Evolutionary conservation across 345 rosid species (phyloP).

Genomic region (Hibiscus syriacus): DNA sequence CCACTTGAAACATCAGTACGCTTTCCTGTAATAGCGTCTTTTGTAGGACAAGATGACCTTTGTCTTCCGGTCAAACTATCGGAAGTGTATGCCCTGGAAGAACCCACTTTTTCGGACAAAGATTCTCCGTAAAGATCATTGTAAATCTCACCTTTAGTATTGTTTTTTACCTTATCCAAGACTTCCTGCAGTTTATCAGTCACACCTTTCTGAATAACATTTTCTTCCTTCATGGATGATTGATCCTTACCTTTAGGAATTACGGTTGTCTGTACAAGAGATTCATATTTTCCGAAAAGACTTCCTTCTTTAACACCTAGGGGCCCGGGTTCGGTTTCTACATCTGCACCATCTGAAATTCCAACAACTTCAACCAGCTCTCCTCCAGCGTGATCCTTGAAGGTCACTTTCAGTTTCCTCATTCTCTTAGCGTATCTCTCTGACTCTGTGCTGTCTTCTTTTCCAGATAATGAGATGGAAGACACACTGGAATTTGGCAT

Average conservation of each 20-base stretch:
- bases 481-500: slow-evolving; percentile 6
- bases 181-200: no score
- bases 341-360: no score
- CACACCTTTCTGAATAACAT: no score
- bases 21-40: slow-evolving; percentile 27
- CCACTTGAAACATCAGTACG: slow-evolving; percentile 13
- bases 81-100: slow-evolving; percentile 67
- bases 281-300: slow-evolving; percentile 84
- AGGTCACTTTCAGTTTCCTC: no score
- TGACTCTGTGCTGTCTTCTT: slow-evolving; percentile 17
- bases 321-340: slow-evolving; percentile 95
- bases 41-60: slow-evolving; percentile 14
- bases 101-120: slow-evolving; percentile 74
- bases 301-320: slow-evolving; percentile 91
- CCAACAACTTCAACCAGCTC: no score
- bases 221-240: no score
- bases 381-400: no score
- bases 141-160: slow-evolving; percentile 49
- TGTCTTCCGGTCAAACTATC: slow-evolving; percentile 16
- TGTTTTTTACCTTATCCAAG: slow-evolving; percentile 50
- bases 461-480: not conserved
- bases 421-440: no score
- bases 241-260: no score
- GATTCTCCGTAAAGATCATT: slow-evolving; percentile 82
- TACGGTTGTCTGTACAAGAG: no score